Conservation (phyloP, 768 basidiomycete genomes). For the Dentipellis sp. region DNA sequence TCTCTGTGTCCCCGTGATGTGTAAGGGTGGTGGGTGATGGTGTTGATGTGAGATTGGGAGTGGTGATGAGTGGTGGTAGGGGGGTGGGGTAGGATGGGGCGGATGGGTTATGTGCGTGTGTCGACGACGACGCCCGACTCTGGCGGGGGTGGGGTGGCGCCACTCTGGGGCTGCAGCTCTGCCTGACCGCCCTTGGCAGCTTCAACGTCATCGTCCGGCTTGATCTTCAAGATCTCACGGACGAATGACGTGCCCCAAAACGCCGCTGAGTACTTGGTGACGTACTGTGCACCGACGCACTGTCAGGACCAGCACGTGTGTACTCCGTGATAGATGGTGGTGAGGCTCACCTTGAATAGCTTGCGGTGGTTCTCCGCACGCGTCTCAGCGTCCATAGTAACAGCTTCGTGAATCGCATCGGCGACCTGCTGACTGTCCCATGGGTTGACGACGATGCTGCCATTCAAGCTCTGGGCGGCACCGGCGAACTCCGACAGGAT, state of each 20-base stretch:
- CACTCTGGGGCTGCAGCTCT: constrained; percentile 17
- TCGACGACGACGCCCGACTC: not conserved
- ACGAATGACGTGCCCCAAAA: constrained; percentile 93
- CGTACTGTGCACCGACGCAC: constrained; percentile 37
- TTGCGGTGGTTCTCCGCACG: constrained; percentile 93
- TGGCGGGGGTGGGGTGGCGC: constrained; percentile 1
- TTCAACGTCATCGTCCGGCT: constrained; percentile 9
- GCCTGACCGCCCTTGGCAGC: constrained; percentile 22
- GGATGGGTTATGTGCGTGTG: not conserved
- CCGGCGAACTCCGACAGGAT: constrained; percentile 98
- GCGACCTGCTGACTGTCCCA: constrained; percentile 99
- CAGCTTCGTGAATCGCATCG: constrained; percentile 92
- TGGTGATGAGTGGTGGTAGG: no score
- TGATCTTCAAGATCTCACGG: constrained; percentile 66
- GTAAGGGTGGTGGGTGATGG: no score
- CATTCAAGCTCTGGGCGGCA: constrained; percentile 92
- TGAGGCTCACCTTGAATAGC: constrained; percentile 53
- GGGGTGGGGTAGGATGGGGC: not conserved
- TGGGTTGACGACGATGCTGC: constrained; percentile 95
- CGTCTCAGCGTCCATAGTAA: constrained; percentile 75
- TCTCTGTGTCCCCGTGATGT: no score
- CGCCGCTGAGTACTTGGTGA: constrained; percentile 87
- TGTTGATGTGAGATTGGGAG: no score
- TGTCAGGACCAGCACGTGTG: not conserved
- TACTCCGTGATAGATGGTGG: not conserved